Conservation (phyloP, 345 rosid genomes). For the Dimocarpus longan region DNA sequence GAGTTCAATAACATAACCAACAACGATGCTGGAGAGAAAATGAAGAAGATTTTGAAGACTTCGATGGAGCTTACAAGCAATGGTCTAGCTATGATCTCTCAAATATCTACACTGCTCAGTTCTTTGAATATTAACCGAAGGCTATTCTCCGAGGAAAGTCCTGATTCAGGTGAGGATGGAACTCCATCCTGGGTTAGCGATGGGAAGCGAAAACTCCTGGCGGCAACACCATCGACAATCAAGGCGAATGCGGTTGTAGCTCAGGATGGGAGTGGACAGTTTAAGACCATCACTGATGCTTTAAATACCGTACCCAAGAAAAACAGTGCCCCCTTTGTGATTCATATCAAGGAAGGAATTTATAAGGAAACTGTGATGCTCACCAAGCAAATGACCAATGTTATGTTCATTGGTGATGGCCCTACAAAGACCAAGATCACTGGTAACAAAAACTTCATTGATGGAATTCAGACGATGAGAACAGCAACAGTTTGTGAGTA, state of each 20-base stretch:
- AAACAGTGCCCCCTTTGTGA: slow-evolving; percentile 39
- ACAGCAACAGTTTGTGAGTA: slow-evolving; percentile 63
- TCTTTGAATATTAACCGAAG: slow-evolving; percentile 24
- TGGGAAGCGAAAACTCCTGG: slow-evolving; percentile 42
- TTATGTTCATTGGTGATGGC: slow-evolving; percentile 80
- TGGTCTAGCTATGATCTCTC: slow-evolving; percentile 66
- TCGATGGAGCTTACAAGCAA: slow-evolving; percentile 63
- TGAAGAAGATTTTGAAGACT: slow-evolving; percentile 43
- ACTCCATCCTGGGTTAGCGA: slow-evolving; percentile 57
- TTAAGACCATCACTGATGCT: slow-evolving; percentile 57
- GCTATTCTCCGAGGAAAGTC: slow-evolving; percentile 24
- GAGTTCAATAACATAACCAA: slow-evolving; percentile 60
- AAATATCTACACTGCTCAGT: slow-evolving; percentile 36
- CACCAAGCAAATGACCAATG: slow-evolving; percentile 30
- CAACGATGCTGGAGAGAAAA: slow-evolving; percentile 37
- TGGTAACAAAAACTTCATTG: slow-evolving; percentile 45
- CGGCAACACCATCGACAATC: slow-evolving; percentile 16
- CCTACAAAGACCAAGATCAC: slow-evolving; percentile 62
- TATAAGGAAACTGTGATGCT: slow-evolving; percentile 58
- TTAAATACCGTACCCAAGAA: slow-evolving; percentile 40
- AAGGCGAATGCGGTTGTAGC: slow-evolving; percentile 64
- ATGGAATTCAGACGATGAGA: slow-evolving; percentile 49
- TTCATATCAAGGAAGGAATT: slow-evolving; percentile 69
- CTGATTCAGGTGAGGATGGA: neutral
- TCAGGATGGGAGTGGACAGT: slow-evolving; percentile 73